These are phyloP conservation scores for Rhizomucor pusillus DNA, from an alignment of 371 early-diverging fungal genomes.

Conservation along the genomic window DNA sequence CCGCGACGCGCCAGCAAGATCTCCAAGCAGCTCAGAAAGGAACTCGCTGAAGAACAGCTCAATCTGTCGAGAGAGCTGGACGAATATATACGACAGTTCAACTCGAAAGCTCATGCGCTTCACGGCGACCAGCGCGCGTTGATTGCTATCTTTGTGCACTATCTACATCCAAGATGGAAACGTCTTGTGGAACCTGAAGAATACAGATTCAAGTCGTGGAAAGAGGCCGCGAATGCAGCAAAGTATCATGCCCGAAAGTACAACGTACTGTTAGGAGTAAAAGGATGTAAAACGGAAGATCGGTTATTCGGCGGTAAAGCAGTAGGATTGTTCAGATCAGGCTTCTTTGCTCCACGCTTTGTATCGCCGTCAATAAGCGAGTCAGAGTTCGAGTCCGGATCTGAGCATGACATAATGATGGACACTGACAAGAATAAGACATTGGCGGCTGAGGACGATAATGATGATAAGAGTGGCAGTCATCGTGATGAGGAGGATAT, in stretches of 20 bases:
- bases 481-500: no score
- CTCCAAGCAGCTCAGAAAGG: neutral
- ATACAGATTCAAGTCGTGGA: conserved; percentile 9
- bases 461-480: no score
- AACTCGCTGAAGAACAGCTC: conserved; percentile 15
- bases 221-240: conserved; percentile 23
- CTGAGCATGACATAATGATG: no score
- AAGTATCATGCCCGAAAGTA: conserved; percentile 20
- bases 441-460: no score
- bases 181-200: conserved; percentile 29
- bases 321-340: no score
- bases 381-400: no score
- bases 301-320: neutral
- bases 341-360: no score
- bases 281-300: neutral
- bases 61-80: conserved; percentile 17
- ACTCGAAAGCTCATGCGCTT: conserved; percentile 5
- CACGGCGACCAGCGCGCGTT: conserved; percentile 17
- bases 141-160: conserved; percentile 23
- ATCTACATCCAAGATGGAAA: conserved; percentile 32
- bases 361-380: no score
- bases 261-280: conserved; percentile 15
- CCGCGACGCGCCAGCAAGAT: no score
- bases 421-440: no score
- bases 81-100: conserved; percentile 22